phyloP scores from a whole-genome alignment of 345 rosid species.

The Linum usitatissimum region DNA sequence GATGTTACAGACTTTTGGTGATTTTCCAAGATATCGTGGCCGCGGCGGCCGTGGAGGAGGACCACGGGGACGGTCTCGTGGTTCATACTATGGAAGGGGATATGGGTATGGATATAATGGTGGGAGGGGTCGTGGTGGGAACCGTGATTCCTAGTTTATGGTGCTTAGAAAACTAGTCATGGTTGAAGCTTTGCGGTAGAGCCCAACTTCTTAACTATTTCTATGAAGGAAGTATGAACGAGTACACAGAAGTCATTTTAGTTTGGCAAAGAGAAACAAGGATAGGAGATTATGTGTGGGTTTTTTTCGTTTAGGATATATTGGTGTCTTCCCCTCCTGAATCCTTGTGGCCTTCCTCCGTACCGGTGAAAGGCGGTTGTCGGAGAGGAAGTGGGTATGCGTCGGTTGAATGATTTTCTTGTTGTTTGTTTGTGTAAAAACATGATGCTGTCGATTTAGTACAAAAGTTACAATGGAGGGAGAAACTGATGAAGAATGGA shows the following conservation, averaged over 20 bases:
- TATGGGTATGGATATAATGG: conserved; percentile 11
- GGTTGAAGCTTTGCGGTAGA: not conserved
- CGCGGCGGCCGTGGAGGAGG: conserved; percentile 37
- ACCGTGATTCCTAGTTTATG: not conserved
- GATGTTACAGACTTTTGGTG: conserved; percentile 53
- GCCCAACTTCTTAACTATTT: not conserved
- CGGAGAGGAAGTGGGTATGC: no score
- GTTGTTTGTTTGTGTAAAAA: no score
- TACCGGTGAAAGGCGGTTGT: no score
- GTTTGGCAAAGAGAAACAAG: not conserved
- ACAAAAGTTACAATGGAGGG: no score
- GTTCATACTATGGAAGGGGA: conserved; percentile 39
- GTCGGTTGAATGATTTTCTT: no score
- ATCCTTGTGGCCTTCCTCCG: no score
- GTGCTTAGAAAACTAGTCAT: not conserved
- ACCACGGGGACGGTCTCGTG: conserved; percentile 29
- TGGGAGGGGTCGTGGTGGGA: conserved; percentile 5
- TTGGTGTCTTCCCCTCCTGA: no score
- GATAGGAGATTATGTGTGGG: not conserved
- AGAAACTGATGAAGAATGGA: no score
- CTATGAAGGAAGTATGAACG: no score
- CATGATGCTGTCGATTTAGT: no score
- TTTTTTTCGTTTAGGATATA: no score
- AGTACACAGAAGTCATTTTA: no score
- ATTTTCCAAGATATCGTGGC: conserved; percentile 37